Conservation (phyloP, 495 filamentous ascomycete genomes). For the Hyphodiscus hymeniophilus region DNA sequence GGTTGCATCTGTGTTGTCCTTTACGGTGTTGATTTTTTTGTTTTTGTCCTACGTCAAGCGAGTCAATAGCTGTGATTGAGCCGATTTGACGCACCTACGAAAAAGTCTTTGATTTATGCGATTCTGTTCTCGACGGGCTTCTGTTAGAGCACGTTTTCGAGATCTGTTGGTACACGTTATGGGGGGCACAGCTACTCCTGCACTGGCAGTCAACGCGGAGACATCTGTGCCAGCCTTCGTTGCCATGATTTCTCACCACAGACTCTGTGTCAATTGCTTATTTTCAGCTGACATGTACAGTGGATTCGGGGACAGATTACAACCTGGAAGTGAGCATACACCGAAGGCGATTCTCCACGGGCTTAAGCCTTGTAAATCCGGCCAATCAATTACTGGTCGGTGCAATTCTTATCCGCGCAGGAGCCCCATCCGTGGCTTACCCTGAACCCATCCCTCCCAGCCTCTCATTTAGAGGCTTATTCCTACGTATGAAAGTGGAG, state of each 20-base stretch:
- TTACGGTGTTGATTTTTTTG: neutral
- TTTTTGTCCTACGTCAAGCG: constrained; percentile 3
- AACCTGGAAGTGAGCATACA: neutral
- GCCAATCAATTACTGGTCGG: too few relatives aligned
- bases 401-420: too few relatives aligned
- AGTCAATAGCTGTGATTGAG: neutral
- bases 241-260: too few relatives aligned
- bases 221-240: too few relatives aligned
- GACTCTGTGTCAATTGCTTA: neutral
- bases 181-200: too few relatives aligned
- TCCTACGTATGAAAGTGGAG: too few relatives aligned
- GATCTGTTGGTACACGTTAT: neutral
- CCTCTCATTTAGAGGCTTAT: too few relatives aligned
- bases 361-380: too few relatives aligned
- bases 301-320: neutral
- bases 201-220: too few relatives aligned
- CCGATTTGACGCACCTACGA: constrained; percentile 22
- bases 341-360: too few relatives aligned
- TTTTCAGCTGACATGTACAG: neutral
- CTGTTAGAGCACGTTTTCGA: constrained; percentile 31
- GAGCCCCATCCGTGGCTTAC: too few relatives aligned
- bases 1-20: neutral
- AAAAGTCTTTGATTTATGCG: constrained; percentile 32
- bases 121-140: constrained; percentile 35
- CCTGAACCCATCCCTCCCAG: too few relatives aligned